Evolutionary conservation across 2,329 filamentous ascomycete genomes (phyloP).

Genomic region (Aspergillus fischeri): DNA sequence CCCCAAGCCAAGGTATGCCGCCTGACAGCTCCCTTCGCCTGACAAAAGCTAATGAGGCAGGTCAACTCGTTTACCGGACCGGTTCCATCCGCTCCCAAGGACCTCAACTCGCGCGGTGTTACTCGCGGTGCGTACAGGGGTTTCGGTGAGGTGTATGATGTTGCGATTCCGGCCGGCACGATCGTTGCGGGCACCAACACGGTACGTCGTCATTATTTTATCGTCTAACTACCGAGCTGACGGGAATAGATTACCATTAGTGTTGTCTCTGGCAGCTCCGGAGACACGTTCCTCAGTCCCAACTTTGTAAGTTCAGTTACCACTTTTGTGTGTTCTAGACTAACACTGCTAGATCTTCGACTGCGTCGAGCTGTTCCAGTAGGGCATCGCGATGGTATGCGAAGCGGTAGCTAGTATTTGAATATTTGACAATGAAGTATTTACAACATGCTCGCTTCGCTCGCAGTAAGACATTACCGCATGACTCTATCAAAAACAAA

Average conservation of each 20-base stretch:
- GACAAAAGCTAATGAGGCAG: constrained; percentile 5
- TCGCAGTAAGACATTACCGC: neutral
- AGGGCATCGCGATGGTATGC: neutral
- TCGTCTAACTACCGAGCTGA: neutral
- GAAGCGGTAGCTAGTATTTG: neutral
- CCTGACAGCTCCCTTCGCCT: no score
- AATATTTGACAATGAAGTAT: neutral
- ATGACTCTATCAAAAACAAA: constrained; percentile 3
- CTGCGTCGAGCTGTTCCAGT: constrained; percentile 29
- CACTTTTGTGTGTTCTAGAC: neutral
- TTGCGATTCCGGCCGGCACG: constrained; percentile 56
- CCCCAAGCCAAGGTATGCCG: constrained; percentile 44
- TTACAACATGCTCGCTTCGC: no score
- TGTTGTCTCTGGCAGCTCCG: constrained; percentile 56
- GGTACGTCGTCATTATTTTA: constrained; percentile 9
- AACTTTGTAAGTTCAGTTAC: constrained; percentile 40
- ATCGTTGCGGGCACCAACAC: constrained; percentile 60
- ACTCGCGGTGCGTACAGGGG: constrained; percentile 64
- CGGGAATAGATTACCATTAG: constrained; percentile 49
- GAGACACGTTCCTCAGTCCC: constrained; percentile 53
- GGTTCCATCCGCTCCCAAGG: constrained; percentile 53
- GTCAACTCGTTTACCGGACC: constrained; percentile 53
- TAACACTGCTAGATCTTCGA: constrained; percentile 23
- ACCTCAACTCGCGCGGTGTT: constrained; percentile 62
- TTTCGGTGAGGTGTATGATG: constrained; percentile 60